Base-by-base conservation (phyloP, 192 early-diverging fungal genomes). In the Linnemannia elongata region DNA sequence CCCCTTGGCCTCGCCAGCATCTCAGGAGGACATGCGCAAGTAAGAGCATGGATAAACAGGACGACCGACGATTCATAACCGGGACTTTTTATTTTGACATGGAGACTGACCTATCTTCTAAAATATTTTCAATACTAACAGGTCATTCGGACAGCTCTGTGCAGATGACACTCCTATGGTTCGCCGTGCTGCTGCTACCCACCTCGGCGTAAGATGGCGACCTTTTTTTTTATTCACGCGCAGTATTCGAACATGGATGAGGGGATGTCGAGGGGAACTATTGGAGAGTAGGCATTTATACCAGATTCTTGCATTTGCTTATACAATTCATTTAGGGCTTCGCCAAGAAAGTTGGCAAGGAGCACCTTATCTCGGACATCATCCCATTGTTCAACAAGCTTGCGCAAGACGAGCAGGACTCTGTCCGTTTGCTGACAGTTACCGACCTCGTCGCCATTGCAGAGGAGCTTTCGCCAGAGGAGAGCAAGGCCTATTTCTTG, bases 131-230 rank as follows among this genome's bases (percentile, higher is more conserved):
- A 38, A 33, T 36, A 71, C 45, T 33, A 57, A 36, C 79, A 96
- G 92, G 82, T 82, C 96, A 44, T 99, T 95, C 85, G 93, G 92
- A 55, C 93, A 94, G 78, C 93, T 99, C 45, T 95, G 94, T 85
- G 90, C 94, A 81, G 99, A 99, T 89, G 97, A 97, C 69, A 99
- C 97, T 45, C 99, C 99, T 20, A 99, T 99, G 99, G 98, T 98
- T 78, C 94, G 98, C 80, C 94, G 99, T 77, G 96, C 98, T 1
- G 96, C 97, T 38, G 96, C 97, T 30, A 96, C 96, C 38, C 92
- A 96, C 80, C 88, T 97, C 30, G 89, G 92, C 45, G 96, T 96
- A 92, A 89, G 92, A 60, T 39, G 54, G 22, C 1, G 8, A 44
- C 9, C 60, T 38, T 45, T 2, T 45, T 60, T 44, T 60, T 36